Conservation (phyloP, 306 rosid species). For the Castanopsis chinensis region DNA sequence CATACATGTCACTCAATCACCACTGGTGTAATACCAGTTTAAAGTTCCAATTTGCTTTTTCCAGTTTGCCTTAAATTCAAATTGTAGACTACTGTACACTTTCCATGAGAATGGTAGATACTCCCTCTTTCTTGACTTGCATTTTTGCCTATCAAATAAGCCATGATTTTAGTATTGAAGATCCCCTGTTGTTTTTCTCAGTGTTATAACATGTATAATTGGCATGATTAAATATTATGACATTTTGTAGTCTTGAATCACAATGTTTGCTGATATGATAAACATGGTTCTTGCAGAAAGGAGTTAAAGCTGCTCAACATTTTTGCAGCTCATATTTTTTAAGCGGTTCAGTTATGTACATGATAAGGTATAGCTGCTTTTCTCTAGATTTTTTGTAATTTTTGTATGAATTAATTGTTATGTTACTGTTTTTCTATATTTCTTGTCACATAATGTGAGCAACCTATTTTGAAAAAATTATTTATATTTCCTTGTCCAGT, state of each 20-base stretch:
- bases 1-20: not conserved
- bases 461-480: not conserved
- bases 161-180: not conserved
- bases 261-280: slow-evolving; percentile 10
- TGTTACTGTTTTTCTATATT: not conserved
- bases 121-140: not conserved
- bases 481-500: not conserved
- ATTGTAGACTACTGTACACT: not conserved
- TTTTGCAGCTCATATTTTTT: slow-evolving; percentile 78
- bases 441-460: not conserved
- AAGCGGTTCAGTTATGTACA: slow-evolving; percentile 87
- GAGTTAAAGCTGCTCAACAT: slow-evolving; percentile 72
- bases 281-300: slow-evolving; percentile 58
- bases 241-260: not conserved
- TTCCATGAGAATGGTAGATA: not conserved
- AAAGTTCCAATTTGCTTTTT: not conserved
- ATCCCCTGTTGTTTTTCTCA: not conserved
- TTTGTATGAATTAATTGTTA: not conserved
- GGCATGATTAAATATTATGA: not conserved
- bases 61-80: not conserved
- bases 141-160: not conserved
- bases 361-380: slow-evolving; percentile 65
- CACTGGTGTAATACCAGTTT: not conserved
- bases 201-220: not conserved
- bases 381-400: not conserved